A percentile compares a stretch with the other conserved stretches of the same genome.
Conservation (phyloP, 2,329 filamentous ascomycete species). For the Colletotrichum magnum region DNA sequence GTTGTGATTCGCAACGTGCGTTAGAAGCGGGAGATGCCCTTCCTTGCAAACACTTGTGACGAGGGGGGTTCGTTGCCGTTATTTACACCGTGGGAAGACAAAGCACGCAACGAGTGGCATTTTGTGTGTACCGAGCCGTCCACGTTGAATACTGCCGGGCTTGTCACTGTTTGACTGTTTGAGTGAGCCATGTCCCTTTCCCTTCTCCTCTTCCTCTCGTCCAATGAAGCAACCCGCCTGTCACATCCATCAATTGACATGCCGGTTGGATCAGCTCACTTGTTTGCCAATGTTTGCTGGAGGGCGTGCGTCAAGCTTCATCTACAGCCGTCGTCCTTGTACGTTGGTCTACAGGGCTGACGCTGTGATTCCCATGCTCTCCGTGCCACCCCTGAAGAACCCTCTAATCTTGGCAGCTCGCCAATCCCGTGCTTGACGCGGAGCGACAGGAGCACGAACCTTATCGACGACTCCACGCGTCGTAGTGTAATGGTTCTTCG, state of each 20-base stretch:
- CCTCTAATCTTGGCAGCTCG: neutral
- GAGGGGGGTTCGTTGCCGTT: neutral
- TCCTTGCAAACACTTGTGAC: neutral
- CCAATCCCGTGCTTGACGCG: neutral
- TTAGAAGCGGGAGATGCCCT: neutral
- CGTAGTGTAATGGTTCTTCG: neutral
- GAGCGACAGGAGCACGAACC: slow-evolving; percentile 12
- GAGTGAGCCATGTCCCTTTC: slow-evolving; percentile 7
- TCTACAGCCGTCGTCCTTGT: neutral
- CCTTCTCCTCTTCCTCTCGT: neutral
- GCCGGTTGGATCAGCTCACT: neutral
- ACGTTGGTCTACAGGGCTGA: slow-evolving; percentile 10
- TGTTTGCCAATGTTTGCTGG: slow-evolving; percentile 12
- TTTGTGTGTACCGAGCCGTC: neutral
- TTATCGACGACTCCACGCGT: slow-evolving; percentile 9
- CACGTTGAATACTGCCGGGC: slow-evolving; percentile 5
- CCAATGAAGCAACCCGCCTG: slow-evolving; percentile 17
- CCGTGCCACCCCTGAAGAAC: slow-evolving; percentile 10
- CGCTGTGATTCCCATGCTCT: slow-evolving; percentile 17
- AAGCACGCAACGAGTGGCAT: neutral
- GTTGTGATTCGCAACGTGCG: slow-evolving; percentile 4
- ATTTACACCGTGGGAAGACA: slow-evolving; percentile 6
- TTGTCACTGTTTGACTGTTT: slow-evolving; percentile 21
- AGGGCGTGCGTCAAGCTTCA: neutral
- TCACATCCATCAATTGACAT: slow-evolving; percentile 1